These are phyloP conservation scores for Radiomyces spectabilis DNA, from an alignment of 192 early-diverging fungal genomes.

Conservation along the genomic window DNA sequence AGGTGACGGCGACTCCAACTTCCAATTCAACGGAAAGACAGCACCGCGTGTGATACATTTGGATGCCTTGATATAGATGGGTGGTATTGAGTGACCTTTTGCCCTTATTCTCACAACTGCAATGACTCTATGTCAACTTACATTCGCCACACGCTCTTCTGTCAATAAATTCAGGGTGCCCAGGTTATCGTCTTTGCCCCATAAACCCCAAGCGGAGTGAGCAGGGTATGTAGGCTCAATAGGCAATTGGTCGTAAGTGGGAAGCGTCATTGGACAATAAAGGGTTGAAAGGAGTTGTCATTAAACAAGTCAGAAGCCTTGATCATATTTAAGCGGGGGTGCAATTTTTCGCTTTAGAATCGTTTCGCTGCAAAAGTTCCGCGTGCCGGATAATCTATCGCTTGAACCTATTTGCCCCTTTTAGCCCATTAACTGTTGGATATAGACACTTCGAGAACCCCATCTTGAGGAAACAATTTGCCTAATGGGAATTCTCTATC, in stretches of 20 bases:
- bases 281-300: too few species aligned
- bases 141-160: conserved; percentile 3
- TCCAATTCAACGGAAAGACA: conserved; percentile 25
- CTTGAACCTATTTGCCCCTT: too few species aligned
- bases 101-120: too few species aligned
- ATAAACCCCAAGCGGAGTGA: conserved; percentile 14
- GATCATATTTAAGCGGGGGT: too few species aligned
- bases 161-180: conserved; percentile 21
- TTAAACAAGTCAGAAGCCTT: too few species aligned
- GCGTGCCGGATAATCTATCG: too few species aligned
- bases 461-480: too few species aligned
- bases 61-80: conserved; percentile 4
- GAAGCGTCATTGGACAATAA: conserved; percentile 10
- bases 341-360: too few species aligned
- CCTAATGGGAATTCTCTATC: too few species aligned
- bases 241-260: conserved; percentile 8
- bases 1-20: conserved; percentile 4
- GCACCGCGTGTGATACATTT: conserved; percentile 13
- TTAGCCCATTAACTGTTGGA: too few species aligned
- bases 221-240: conserved; percentile 15
- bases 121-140: background rate
- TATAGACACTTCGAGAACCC: too few species aligned
- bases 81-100: background rate
- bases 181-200: conserved; percentile 17
- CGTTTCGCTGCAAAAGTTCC: too few species aligned